A percentile compares a stretch with the other conserved stretches of the same genome.
These are phyloP conservation scores for Ciborinia camelliae DNA, from an alignment of 2,329 filamentous ascomycete genomes.

Conservation along the genomic window DNA sequence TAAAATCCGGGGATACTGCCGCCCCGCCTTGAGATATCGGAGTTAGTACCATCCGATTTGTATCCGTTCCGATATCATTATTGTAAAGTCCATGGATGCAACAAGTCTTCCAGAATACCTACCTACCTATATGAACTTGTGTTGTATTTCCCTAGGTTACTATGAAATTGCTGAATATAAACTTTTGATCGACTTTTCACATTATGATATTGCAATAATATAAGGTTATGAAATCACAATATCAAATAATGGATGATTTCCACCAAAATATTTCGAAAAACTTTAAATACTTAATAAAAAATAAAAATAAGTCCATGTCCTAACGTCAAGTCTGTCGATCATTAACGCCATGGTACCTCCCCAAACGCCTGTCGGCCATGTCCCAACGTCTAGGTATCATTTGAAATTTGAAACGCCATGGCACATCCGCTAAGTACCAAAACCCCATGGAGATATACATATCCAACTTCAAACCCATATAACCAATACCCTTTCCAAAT, in stretches of 20 bases:
- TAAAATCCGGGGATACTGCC: conserved; percentile 16
- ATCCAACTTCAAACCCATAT: conserved; percentile 6
- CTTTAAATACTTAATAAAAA: not conserved
- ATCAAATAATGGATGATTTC: not conserved
- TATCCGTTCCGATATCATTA: not conserved
- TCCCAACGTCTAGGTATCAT: conserved; percentile 27
- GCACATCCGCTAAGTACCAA: conserved; percentile 24
- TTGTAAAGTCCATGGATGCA: too few relatives aligned
- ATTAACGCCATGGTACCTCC: conserved; percentile 25
- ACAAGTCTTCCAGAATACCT: not conserved
- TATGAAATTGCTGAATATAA: not conserved
- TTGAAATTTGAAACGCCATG: conserved; percentile 30
- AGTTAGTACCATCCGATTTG: not conserved
- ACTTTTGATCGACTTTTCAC: not conserved
- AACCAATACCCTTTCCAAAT: not conserved
- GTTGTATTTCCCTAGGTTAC: not conserved
- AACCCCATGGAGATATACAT: not conserved
- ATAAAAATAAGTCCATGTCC: not conserved
- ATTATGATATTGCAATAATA: not conserved
- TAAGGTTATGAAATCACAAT: too few relatives aligned
- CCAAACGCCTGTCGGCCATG: conserved; percentile 25
- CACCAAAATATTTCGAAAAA: not conserved
- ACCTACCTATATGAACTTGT: too few relatives aligned
- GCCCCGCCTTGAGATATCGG: not conserved
- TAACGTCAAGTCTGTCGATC: not conserved